Evolutionary conservation across 2,329 filamentous ascomycete species (phyloP), one percentile per base, ranked within the genome.

Genomic region (Chaetomium sp.): DNA sequence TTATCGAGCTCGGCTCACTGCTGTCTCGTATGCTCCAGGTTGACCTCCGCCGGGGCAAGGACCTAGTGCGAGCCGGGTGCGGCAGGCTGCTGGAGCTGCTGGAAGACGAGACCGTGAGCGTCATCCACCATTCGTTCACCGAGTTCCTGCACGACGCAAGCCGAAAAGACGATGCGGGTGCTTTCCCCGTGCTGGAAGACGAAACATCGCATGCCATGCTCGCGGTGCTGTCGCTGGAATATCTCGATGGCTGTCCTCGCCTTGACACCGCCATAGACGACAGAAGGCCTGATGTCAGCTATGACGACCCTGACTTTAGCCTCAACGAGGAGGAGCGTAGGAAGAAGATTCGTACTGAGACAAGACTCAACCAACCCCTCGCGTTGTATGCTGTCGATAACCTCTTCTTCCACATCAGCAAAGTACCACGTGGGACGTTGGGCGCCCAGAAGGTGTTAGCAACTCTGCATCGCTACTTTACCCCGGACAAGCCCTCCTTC

Each of bases 121-220:
- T 82, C 6, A 77, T 82, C 7, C 80, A 83, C 65, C 80, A 82
- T 60, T 82, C 80, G 0, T 78, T 83, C 49, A 82, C 80, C 2
- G 80, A 83, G 60, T 83, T 79, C 64, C 67, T 82, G 12, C 73
- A 74, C 1, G 76, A 75, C 8, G 63, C 68, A 57, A 68, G 38
- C 38, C 38, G 38, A 16, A 42, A 16, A 16, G 38, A n/a, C 16
- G 38, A 6, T 42, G 38, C 13, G 5, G 16, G 19, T 16, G 16
- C 38, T 19, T 42, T 42, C 16, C 38, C 38, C 5, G 38, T 42
- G 16, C 16, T 42, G 38, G 38, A 42, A 42, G 38, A 5, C 4
- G 38, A 42, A 16, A 16, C 38, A 16, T 42, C 38, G 19, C 38
- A 42, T 42, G 38, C 38, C 38, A 19, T 42, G 38, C 38, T 42